Evolutionary conservation across 352 stramenopile species (phyloP).

Genomic region (Globisporangium nagaii): DNA sequence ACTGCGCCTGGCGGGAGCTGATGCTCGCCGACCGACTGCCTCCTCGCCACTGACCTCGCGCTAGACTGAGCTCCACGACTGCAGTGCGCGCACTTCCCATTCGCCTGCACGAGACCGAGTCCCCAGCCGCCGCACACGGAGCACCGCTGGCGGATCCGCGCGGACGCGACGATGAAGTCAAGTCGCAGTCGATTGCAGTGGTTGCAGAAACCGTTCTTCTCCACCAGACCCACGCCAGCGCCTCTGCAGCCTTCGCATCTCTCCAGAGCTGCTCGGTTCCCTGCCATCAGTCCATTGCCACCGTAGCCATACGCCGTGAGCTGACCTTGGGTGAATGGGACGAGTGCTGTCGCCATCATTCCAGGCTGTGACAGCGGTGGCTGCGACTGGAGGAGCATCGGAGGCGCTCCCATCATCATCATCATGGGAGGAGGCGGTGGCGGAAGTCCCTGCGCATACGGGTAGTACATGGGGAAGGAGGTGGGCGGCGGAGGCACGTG

Average conservation of each 20-base stretch:
- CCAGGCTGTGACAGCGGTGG: conserved; percentile 12
- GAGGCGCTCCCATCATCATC: conserved; percentile 13
- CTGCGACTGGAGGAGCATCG: conserved; percentile 11
- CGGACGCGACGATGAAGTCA: conserved; percentile 66
- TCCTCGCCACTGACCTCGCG: not conserved
- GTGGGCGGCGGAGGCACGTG: conserved; percentile 23
- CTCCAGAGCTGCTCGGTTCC: too few relatives aligned
- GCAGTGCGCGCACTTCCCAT: conserved; percentile 51
- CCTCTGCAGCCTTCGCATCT: conserved; percentile 49
- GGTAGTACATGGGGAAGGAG: conserved; percentile 14
- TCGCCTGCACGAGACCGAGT: conserved; percentile 39
- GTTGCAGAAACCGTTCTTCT: conserved; percentile 66
- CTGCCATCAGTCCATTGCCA: too few relatives aligned
- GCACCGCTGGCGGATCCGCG: conserved; percentile 48
- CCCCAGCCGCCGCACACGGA: conserved; percentile 52
- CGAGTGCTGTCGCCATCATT: conserved; percentile 23
- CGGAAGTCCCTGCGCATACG: conserved; percentile 4
- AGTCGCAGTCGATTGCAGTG: conserved; percentile 67
- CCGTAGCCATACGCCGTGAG: conserved; percentile 10
- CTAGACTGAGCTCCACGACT: conserved; percentile 11
- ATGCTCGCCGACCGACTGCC: not conserved
- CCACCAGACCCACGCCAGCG: conserved; percentile 45
- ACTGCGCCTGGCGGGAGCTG: not conserved
- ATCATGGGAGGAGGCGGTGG: conserved; percentile 4
- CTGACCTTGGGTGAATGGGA: conserved; percentile 27